Conservation (phyloP, 2,329 filamentous ascomycete genomes). For the Bipolaris bicolor region DNA sequence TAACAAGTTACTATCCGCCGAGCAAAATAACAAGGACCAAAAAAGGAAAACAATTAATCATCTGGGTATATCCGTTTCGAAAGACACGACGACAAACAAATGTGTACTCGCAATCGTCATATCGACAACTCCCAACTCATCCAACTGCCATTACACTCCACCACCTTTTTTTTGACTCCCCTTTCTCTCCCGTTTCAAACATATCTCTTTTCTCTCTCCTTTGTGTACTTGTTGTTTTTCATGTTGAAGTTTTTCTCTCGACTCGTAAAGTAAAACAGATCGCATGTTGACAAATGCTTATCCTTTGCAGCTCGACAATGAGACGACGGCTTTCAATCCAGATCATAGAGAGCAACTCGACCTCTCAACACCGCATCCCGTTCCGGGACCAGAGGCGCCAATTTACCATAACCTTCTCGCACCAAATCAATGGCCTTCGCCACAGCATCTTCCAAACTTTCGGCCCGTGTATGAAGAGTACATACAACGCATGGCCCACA, state of each 20-base stretch:
- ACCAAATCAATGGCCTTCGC: slow-evolving; percentile 79
- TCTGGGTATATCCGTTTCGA: slow-evolving; percentile 15
- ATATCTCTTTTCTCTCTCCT: slow-evolving; percentile 4
- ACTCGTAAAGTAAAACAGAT: background rate
- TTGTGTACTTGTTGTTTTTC: background rate
- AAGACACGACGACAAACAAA: slow-evolving; percentile 14
- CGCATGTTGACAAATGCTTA: slow-evolving; percentile 24
- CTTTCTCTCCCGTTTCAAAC: background rate
- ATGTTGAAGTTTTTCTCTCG: background rate
- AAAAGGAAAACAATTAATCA: background rate
- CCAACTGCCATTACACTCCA: slow-evolving; percentile 16
- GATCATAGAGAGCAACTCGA: slow-evolving; percentile 90
- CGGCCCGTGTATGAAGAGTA: slow-evolving; percentile 73
- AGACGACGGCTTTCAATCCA: slow-evolving; percentile 72
- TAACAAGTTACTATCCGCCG: background rate
- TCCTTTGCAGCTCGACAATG: slow-evolving; percentile 56
- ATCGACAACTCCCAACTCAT: slow-evolving; percentile 5
- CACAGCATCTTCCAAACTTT: slow-evolving; percentile 69
- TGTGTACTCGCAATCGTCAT: slow-evolving; percentile 13
- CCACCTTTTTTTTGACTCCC: background rate
- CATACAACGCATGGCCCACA: slow-evolving; percentile 73
- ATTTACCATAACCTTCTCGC: slow-evolving; percentile 76
- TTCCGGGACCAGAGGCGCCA: slow-evolving; percentile 68
- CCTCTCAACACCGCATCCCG: slow-evolving; percentile 76
- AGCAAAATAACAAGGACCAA: background rate